Evolutionary conservation across 345 rosid species (phyloP), one percentile per base, ranked within the genome.

Genomic region (Streptanthus diversifolius): DNA sequence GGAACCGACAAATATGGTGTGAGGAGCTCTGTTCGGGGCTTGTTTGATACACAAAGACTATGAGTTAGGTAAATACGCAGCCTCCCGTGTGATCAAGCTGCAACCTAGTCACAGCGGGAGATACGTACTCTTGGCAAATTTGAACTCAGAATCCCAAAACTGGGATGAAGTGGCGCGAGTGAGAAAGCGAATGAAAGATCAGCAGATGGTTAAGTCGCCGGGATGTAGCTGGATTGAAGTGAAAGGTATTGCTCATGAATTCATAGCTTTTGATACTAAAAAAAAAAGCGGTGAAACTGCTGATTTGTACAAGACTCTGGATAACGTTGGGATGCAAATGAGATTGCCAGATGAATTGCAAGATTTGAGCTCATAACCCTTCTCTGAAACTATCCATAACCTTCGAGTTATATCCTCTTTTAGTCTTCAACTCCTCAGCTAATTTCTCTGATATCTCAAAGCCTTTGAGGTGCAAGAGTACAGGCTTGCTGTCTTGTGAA

Each of bases 221-320:
- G 90, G 81, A 40, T 83, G 67, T 60, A 86, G 87, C 71, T 88
- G 87, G 90, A 83, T 86, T 13, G 83, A 79, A 68, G 78, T 76
- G 35, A 63, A 52, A 5, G 81, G 78, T 48, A 58, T 41, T 63
- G 63, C 41, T 21, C 63, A 32, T 41, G 45, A 33, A 24, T 32
- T 32, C 48, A 54, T 54, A 72, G 75, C 70, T 43, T 63, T 51
- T 1, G 25, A 72, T 29, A 12, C 22, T n/a, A 51, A 25, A 53
- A 30, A 53, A 30, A 62, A 17, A 7, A 27, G 6, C 27, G n/a
- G 24, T 9, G 14, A 36, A 19, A 21, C 71, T 17, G 35, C 57
- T 57, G 17, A 48, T 48, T 40, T 67, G 62, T 59, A 74, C 73
- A 74, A 74, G 54, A 67, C 68, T 59, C 41, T 73, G 2, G 18